Conservation (phyloP, 2,329 filamentous ascomycete genomes). For the Fusarium gaditjirri region DNA sequence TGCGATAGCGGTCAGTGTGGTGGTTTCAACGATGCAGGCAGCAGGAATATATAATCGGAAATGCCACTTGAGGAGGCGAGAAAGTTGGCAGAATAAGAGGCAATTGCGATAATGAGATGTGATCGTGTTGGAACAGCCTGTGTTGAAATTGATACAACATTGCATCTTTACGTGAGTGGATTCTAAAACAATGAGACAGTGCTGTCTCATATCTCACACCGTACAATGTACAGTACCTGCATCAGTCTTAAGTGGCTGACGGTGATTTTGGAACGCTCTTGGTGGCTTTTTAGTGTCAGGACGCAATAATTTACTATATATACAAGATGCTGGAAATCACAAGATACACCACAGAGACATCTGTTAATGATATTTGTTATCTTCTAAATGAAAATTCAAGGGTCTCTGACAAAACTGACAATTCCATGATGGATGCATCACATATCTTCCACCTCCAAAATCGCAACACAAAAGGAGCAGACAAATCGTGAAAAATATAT, state of each 20-base stretch:
- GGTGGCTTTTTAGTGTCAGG: background rate
- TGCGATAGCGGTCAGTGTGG: background rate
- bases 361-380: background rate
- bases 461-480: background rate
- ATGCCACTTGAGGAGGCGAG: background rate
- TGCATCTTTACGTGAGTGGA: conserved; percentile 25
- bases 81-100: background rate
- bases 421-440: background rate
- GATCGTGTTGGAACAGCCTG: conserved; percentile 21
- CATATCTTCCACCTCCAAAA: background rate
- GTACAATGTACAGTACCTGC: background rate
- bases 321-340: background rate
- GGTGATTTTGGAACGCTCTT: background rate
- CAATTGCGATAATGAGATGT: background rate
- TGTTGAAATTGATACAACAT: conserved; percentile 19
- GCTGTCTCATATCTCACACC: conserved; percentile 18
- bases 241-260: background rate
- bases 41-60: background rate
- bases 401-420: background rate
- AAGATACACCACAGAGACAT: background rate
- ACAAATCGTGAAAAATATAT: conserved; percentile 3
- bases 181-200: conserved; percentile 32
- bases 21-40: background rate
- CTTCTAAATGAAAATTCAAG: background rate
- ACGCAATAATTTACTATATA: background rate